Conservation (phyloP, 2,329 filamentous ascomycete species). For the Cladobotryum mycophilum region DNA sequence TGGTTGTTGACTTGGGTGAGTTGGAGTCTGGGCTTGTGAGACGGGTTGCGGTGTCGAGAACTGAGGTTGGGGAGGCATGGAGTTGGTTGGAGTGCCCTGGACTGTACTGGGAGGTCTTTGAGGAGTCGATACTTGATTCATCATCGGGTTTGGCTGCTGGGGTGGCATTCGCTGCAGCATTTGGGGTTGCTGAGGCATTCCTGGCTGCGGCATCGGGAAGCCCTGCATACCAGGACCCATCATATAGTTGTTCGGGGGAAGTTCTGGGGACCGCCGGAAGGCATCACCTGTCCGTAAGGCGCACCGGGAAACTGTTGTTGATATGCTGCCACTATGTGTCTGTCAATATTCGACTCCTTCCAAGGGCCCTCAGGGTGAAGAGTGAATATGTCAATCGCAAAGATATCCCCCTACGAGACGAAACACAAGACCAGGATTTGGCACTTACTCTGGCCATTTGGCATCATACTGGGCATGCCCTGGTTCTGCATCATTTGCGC, state of each 20-base stretch:
- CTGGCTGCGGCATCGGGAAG: conserved; percentile 49
- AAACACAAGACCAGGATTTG: conserved; percentile 16
- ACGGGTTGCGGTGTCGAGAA: conserved; percentile 31
- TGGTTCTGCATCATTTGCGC: conserved; percentile 59
- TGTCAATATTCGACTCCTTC: conserved; percentile 9
- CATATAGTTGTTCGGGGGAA: conserved; percentile 43
- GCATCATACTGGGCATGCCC: conserved; percentile 52
- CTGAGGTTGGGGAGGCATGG: conserved; percentile 24
- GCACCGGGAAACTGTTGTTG: conserved; percentile 52
- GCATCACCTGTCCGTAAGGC: conserved; percentile 49
- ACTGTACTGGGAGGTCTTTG: conserved; percentile 19
- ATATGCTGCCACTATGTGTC: conserved; percentile 47
- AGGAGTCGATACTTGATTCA: conserved; percentile 16
- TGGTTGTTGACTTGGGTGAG: conserved; percentile 11
- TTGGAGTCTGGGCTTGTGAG: conserved; percentile 30
- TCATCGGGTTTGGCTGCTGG: conserved; percentile 18
- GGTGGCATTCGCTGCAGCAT: conserved; percentile 39
- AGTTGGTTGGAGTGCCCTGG: conserved; percentile 21
- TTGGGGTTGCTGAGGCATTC: conserved; percentile 41
- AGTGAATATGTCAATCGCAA: neutral
- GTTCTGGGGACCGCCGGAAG: conserved; percentile 45
- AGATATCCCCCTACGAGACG: conserved; percentile 6
- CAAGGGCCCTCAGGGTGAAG: neutral
- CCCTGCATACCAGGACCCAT: conserved; percentile 49
- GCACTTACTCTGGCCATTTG: conserved; percentile 56